phyloP scores from a whole-genome alignment of 148 eudicot species.

The Mesembryanthemum crystallinum region DNA sequence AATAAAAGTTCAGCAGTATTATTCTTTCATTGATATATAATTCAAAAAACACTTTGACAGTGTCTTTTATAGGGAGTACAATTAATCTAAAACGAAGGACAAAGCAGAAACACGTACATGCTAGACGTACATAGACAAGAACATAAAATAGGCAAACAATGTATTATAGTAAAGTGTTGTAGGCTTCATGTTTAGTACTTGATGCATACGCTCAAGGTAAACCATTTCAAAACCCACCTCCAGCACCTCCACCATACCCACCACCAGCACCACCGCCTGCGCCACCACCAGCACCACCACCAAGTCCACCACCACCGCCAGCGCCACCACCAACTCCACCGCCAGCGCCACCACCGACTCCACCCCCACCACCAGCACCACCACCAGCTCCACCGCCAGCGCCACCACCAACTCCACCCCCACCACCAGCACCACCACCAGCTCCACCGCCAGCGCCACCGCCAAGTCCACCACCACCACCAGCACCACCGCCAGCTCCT shows the following conservation, averaged over 20 bases:
- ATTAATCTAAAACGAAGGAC: too few species aligned
- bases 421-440: slow-evolving; percentile 2
- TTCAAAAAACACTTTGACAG: too few species aligned
- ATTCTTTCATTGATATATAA: too few species aligned
- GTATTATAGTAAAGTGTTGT: neutral
- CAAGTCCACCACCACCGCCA: slow-evolving; percentile 4
- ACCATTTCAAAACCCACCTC: neutral
- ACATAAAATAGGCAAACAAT: neutral
- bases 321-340: slow-evolving; percentile 21
- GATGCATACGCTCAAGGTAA: neutral
- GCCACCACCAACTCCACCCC: slow-evolving; percentile 5
- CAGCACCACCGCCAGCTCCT: neutral
- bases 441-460: slow-evolving; percentile 2
- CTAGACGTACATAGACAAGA: neutral
- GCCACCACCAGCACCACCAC: neutral
- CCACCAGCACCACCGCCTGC: slow-evolving; percentile 1
- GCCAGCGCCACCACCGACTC: slow-evolving; percentile 3
- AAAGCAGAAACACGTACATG: neutral
- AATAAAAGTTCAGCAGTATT: too few species aligned
- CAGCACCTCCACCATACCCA: neutral
- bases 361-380: slow-evolving; percentile 4
- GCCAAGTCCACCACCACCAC: slow-evolving; percentile 15
- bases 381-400: neutral
- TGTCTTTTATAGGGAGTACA: too few species aligned
- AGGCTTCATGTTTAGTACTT: neutral